Base-by-base conservation (phyloP, 179 eudicot species). In the Silene noctiflora region DNA sequence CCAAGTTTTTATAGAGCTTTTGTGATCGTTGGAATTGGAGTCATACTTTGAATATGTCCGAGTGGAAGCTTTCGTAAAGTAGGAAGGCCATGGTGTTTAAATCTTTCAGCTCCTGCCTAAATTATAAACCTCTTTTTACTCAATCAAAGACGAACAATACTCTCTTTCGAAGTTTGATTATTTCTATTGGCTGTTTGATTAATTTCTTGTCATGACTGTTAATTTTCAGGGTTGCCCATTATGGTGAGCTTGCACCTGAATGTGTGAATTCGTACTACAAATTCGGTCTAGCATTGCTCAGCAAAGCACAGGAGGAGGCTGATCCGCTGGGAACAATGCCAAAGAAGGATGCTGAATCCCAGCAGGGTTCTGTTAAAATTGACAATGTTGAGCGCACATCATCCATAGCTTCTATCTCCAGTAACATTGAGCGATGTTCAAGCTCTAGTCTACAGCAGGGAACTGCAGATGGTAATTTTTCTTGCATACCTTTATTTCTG, bases 291-390 rank as follows among this genome's bases (percentile, higher is more conserved):
- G 97, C 90, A 16, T 86, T 95, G 78, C 82, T 95, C 72, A 82
- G 88, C 86, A 93, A 95, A 89, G 95, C 97, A 64, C 98, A 95
- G 79, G 99, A 95, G 53, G 99, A 95, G 84, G 81, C 97, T 81
- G 99, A 95, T 84, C 96, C 97, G 11, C 71, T 95, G 65, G 97
- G 81, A 62, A 31, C 84, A 24, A 81, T 93, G 85, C 98, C 98
- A 2, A 93, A 93, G 81, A 93, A 95, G 82, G 92, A 93, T 80
- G 84, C 82, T 46, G 91, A 75, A 77, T 84, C 96, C 21, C 75
- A 72, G 33, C 85, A 80, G 55, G 86, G 77, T 78, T 84, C 95
- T 33, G 75, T 76, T 21, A 91, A 85, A 86, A 79, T 81, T 77
- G 89, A 83, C 69, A 74, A 53, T 65, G 77, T 66, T 39, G 84